These are phyloP conservation scores for Suillus ampliporus DNA, from an alignment of 768 basidiomycete species.

Conservation along the genomic window DNA sequence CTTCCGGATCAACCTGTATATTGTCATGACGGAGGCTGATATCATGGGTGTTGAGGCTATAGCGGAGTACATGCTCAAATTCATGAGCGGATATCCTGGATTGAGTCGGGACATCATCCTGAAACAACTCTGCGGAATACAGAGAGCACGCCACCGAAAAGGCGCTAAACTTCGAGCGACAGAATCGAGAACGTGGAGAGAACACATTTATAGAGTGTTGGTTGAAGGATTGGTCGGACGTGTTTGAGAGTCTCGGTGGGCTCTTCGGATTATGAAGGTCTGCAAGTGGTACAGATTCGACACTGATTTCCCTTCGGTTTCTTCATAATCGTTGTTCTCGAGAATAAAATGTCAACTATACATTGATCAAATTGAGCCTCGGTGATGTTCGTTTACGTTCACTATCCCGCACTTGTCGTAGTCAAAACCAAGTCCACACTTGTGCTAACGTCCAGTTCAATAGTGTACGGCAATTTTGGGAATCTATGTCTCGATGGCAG, in stretches of 20 bases:
- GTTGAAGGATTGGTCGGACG: neutral
- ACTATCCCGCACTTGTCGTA: too few relatives aligned
- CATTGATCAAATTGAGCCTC: neutral
- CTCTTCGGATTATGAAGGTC: neutral
- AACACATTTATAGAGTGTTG: neutral
- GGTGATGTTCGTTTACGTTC: neutral
- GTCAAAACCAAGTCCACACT: too few relatives aligned
- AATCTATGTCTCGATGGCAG: too few relatives aligned
- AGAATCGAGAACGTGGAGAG: neutral
- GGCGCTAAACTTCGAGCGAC: neutral
- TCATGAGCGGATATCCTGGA: conserved; percentile 22
- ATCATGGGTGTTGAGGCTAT: conserved; percentile 13
- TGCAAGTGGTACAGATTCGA: neutral
- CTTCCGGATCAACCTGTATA: conserved; percentile 20
- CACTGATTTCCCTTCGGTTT: neutral
- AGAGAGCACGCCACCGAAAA: neutral
- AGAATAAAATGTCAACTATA: neutral
- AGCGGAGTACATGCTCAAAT: conserved; percentile 25
- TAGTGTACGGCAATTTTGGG: too few relatives aligned
- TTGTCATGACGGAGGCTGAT: conserved; percentile 8
- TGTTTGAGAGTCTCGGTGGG: neutral
- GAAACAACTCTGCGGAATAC: conserved; percentile 1
- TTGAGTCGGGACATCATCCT: conserved; percentile 18
- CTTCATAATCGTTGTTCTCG: neutral
- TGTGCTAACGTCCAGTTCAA: too few relatives aligned